Evolutionary conservation across 352 stramenopile genomes (phyloP), one percentile per base, ranked within the genome.

Genomic region (Pythium aquatile): DNA sequence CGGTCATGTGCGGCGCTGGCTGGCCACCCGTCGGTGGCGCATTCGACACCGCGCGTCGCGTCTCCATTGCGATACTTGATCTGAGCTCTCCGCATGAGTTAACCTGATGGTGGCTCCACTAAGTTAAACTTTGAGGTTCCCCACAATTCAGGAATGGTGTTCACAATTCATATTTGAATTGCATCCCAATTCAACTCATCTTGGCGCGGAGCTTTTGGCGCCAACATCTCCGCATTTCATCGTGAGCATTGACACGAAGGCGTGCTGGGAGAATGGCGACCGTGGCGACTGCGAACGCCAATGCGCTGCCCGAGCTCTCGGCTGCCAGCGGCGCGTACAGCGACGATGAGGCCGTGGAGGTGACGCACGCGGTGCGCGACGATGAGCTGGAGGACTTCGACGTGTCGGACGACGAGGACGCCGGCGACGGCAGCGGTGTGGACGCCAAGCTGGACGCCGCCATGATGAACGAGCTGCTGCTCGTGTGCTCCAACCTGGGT

Each of bases 391-490:
- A 89, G 48, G 81, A 92, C 61, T 90, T 93, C 33, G 74, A 61
- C 5, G 40, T 81, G 40, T 86, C 79, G 3, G 76, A 75, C 1
- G 79, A 83, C 32, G 74, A 87, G 4, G 82, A 87, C 32, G 17
- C 52, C 32, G n/a, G 30, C 16, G 55, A 40, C 44, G 55, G 20
- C 30, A 17, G 26, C 39, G 51, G 57, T 26, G 73, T 37, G 1
- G 58, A 54, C n/a, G 72, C 72, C 5, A 68, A 73, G 63, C 77
- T 95, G 32, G 85, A 93, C 70, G 57, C 61, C n/a, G 83, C 75
- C 58, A 93, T 95, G 85, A 84, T 91, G 78, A 92, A 95, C 66
- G 85, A 95, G 61, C 70, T 95, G 62, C 67, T 95, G 70, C 85
- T 95, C 16, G 87, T 95, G 63, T 95, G 87, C 75, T 95, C 87